phyloP scores from a whole-genome alignment of 768 basidiomycete genomes.

The Russula dissimulans region DNA sequence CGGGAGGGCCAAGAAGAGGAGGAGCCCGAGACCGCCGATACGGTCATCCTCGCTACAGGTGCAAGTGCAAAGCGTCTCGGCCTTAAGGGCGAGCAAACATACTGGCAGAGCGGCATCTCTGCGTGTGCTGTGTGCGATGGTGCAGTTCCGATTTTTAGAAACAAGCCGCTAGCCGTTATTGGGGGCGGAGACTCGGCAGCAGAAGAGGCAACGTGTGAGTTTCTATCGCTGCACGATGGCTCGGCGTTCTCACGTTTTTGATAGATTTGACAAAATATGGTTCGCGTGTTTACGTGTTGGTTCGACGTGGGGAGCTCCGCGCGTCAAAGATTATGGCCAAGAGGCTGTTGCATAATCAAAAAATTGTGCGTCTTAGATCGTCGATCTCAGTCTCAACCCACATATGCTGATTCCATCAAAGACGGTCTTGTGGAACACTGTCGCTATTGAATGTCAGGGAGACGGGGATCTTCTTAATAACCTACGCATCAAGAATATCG shows the following conservation, averaged over 20 bases:
- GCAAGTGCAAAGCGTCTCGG: conserved; percentile 90
- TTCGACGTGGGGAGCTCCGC: conserved; percentile 84
- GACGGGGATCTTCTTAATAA: conserved; percentile 88
- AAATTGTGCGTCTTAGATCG: conserved; percentile 67
- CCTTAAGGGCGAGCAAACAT: conserved; percentile 84
- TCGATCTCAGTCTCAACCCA: background rate
- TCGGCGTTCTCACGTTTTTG: background rate
- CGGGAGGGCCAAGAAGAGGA: conserved; percentile 76
- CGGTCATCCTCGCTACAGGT: conserved; percentile 94
- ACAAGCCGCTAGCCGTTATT: conserved; percentile 94
- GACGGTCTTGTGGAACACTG: conserved; percentile 90
- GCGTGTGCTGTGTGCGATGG: conserved; percentile 99
- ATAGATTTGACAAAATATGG: conserved; percentile 92
- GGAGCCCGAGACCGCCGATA: conserved; percentile 87
- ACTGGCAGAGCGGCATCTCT: conserved; percentile 98
- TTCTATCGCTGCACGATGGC: background rate
- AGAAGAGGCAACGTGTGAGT: conserved; percentile 95
- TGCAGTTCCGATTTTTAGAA: conserved; percentile 96
- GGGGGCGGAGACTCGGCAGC: conserved; percentile 98
- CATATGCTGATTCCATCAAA: conserved; percentile 22
- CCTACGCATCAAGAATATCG: conserved; percentile 74
- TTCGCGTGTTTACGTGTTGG: conserved; percentile 93
- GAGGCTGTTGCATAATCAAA: conserved; percentile 78
- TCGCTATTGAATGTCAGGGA: conserved; percentile 86
- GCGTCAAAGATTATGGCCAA: conserved; percentile 99